These are phyloP conservation scores for Pneumocystis oryctolagi DNA, from an alignment of 1,139 yeast species.

Conservation along the genomic window DNA sequence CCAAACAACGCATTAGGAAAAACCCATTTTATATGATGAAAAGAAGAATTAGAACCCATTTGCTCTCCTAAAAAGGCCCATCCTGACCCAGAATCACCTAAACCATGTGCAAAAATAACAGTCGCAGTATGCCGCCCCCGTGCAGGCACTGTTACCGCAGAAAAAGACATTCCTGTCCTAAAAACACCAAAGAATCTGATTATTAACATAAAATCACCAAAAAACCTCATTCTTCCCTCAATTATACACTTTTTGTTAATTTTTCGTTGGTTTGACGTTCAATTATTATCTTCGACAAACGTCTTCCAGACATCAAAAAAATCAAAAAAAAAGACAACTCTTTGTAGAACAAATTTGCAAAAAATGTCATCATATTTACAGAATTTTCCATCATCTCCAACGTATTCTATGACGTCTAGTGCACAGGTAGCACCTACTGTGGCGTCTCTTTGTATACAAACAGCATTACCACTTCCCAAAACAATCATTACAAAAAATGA, in stretches of 20 bases:
- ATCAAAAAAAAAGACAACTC: neutral
- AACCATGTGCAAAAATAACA: constrained; percentile 71
- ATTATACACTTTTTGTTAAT: neutral
- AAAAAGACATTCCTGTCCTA: neutral
- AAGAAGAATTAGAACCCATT: constrained; percentile 18
- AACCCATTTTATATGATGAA: constrained; percentile 53
- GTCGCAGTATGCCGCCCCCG: constrained; percentile 36
- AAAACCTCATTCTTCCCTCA: neutral
- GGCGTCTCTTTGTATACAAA: neutral
- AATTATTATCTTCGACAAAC: neutral
- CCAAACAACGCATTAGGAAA: constrained; percentile 77
- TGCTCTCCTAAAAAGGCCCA: constrained; percentile 56
- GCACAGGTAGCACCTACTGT: neutral
- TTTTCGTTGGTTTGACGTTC: neutral
- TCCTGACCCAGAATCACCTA: constrained; percentile 83
- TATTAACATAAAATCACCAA: too few species aligned
- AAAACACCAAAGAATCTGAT: neutral
- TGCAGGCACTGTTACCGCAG: constrained; percentile 5
- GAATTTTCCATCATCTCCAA: neutral
- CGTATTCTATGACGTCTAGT: neutral
- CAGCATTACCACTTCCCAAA: neutral
- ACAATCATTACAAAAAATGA: neutral
- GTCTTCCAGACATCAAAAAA: neutral
- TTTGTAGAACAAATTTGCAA: neutral
- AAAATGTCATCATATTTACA: neutral